phyloP scores from a whole-genome alignment of 2,329 filamentous ascomycete genomes.

The Elsinoe arachidis region DNA sequence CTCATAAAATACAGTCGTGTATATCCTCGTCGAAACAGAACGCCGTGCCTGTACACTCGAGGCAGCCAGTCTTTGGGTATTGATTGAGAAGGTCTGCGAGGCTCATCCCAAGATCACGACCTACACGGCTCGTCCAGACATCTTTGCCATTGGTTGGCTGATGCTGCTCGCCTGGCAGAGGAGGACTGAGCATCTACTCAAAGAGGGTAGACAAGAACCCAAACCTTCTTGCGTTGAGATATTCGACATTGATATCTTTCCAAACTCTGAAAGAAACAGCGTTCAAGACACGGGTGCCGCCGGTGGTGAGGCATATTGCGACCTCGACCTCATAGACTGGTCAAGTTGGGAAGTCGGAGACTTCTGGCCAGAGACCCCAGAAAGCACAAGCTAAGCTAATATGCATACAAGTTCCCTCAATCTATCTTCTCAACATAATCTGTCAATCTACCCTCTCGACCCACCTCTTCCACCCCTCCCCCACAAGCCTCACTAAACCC shows the following conservation, averaged over 20 bases:
- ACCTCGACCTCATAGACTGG: conserved; percentile 15
- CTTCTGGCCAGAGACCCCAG: not conserved
- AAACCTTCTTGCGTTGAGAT: conserved; percentile 7
- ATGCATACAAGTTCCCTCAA: not conserved
- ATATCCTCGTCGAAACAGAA: conserved; percentile 12
- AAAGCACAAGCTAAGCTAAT: not conserved
- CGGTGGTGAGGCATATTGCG: not conserved
- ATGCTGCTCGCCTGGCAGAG: not conserved
- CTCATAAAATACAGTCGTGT: conserved; percentile 1
- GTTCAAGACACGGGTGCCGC: not conserved
- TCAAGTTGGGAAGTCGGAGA: conserved; percentile 6
- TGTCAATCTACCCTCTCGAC: no score
- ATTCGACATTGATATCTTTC: not conserved
- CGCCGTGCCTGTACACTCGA: not conserved
- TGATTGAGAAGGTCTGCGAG: not conserved
- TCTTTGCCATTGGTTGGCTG: not conserved
- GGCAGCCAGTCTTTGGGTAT: not conserved
- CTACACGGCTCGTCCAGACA: not conserved
- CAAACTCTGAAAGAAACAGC: not conserved
- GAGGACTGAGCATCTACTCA: not conserved
- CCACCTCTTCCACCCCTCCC: no score
- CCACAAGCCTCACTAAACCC: no score
- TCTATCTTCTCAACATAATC: no score
- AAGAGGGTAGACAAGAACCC: not conserved
- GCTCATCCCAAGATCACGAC: not conserved